These are phyloP conservation scores for Phragmites australis DNA, from an alignment of 176 grass and related monocot species.

Conservation along the genomic window DNA sequence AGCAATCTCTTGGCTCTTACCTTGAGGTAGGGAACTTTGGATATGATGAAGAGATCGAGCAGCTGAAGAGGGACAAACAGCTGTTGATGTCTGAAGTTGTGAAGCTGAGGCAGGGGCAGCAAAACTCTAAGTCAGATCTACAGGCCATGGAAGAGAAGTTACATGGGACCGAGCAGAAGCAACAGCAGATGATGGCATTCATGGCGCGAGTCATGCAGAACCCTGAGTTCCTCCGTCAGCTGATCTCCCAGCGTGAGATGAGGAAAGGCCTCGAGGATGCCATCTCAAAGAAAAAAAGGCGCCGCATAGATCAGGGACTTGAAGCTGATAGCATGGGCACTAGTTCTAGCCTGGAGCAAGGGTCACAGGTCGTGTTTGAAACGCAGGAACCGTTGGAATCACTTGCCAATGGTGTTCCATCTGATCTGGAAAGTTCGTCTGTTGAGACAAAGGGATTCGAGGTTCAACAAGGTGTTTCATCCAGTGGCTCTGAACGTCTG, in stretches of 20 bases:
- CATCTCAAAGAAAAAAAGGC: constrained; percentile 79
- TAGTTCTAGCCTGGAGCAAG: constrained; percentile 49
- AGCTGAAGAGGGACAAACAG: constrained; percentile 78
- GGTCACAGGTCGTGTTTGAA: constrained; percentile 39
- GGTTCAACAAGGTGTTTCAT: constrained; percentile 17
- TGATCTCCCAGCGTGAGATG: constrained; percentile 65
- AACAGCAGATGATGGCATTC: constrained; percentile 93
- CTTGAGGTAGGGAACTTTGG: constrained; percentile 89
- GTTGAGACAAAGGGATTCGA: constrained; percentile 31
- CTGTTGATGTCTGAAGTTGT: constrained; percentile 79
- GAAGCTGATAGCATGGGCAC: constrained; percentile 49
- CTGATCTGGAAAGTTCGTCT: constrained; percentile 47
- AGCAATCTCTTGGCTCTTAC: constrained; percentile 69
- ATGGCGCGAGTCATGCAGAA: constrained; percentile 79
- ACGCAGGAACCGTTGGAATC: constrained; percentile 17
- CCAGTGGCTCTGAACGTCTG: constrained; percentile 11
- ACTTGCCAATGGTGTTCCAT: constrained; percentile 20
- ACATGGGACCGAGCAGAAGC: constrained; percentile 82
- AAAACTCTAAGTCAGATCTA: constrained; percentile 68
- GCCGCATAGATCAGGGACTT: constrained; percentile 56
- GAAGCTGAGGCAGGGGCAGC: constrained; percentile 93
- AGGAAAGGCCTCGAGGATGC: constrained; percentile 67
- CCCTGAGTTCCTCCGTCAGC: constrained; percentile 63
- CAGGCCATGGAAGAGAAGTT: constrained; percentile 83
- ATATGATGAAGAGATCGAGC: constrained; percentile 68